Percentiles rank a stretch among this genome's conserved stretches.
phyloP scores from a whole-genome alignment of 2,329 filamentous ascomycete genomes.

The Laburnicola sp. region DNA sequence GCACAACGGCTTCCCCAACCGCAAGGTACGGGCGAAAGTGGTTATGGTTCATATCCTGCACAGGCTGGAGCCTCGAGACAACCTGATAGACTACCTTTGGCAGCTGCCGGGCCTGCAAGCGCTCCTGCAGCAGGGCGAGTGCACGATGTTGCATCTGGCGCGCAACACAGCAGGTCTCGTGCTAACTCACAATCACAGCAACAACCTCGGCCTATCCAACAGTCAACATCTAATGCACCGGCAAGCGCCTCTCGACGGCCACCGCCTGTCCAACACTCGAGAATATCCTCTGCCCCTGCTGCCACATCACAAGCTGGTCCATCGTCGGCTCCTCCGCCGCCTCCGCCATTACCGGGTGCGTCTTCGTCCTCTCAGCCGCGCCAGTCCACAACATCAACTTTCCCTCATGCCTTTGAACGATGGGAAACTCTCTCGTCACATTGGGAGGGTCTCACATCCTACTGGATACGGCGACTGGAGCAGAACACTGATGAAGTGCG shows the following conservation, averaged over 20 bases:
- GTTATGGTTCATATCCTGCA: slow-evolving; percentile 31
- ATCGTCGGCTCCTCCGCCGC: slow-evolving; percentile 34
- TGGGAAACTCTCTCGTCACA: slow-evolving; percentile 97
- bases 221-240: slow-evolving; percentile 28
- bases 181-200: slow-evolving; percentile 42
- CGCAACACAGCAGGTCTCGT: slow-evolving; percentile 36
- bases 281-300: slow-evolving; percentile 37
- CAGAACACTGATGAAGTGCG: slow-evolving; percentile 85
- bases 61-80: slow-evolving; percentile 33
- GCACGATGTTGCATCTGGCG: slow-evolving; percentile 31
- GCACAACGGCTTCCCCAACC: slow-evolving; percentile 35
- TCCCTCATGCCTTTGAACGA: slow-evolving; percentile 94
- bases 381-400: slow-evolving; percentile 62
- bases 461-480: slow-evolving; percentile 93
- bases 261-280: slow-evolving; percentile 34
- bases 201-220: slow-evolving; percentile 37
- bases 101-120: slow-evolving; percentile 15
- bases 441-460: slow-evolving; percentile 96
- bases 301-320: slow-evolving; percentile 38
- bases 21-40: slow-evolving; percentile 31
- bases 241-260: slow-evolving; percentile 35
- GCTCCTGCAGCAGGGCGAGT: slow-evolving; percentile 26
- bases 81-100: slow-evolving; percentile 27
- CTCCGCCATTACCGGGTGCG: slow-evolving; percentile 29
- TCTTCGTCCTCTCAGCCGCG: slow-evolving; percentile 34